Evolutionary conservation across 305 asterid genomes (phyloP), one percentile per base, ranked within the genome.

Genomic region (Fraxinus xanthoxyloides): DNA sequence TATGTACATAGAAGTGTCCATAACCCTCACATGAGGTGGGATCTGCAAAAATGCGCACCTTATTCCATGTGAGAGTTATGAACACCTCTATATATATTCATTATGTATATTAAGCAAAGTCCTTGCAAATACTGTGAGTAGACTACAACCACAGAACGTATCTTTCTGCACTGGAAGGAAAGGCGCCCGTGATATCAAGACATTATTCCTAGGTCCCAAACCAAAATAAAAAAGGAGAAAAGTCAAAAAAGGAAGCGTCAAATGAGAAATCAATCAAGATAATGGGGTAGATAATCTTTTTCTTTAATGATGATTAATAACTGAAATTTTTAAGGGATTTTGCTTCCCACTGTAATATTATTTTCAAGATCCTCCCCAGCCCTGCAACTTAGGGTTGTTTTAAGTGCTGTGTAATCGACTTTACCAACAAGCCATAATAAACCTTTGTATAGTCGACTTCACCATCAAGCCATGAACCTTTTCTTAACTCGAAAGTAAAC

Each of bases 401-500:
- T 7, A 23, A 28, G 19, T 26, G 35, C 5, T 26, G 36, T 28
- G 15, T 1, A 30, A 32, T 13, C 3, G 46, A 35, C 5, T 56
- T 21, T 67, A 76, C 72, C 54, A 28, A 35, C 46, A 10, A 69
- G 13, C 1, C 51, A 36, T 19, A 17, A n/a, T 35, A 36, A 36
- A 5, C 69, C 54, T 13, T 43, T 43, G n/a, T 43, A 43, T 6
- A 43, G 54, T 48, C 21, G 2, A 15, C 21, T 48, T 48, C 59
- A 48, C 59, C 59, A 48, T 48, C 59, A 48, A 48, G 21, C 21
- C 21, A 15, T 15, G 3, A 15, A 48, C 21, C 23, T 54, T 80
- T 83, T 86, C 92, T 86, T 86, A 84, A 75, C 87, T 67, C 78
- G 82, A 86, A 90, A 88, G 92, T 32, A 4, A 83, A 81, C 69